phyloP scores from a whole-genome alignment of 202 grass and related monocot species.

The Thinopyrum obtusiflorum region DNA sequence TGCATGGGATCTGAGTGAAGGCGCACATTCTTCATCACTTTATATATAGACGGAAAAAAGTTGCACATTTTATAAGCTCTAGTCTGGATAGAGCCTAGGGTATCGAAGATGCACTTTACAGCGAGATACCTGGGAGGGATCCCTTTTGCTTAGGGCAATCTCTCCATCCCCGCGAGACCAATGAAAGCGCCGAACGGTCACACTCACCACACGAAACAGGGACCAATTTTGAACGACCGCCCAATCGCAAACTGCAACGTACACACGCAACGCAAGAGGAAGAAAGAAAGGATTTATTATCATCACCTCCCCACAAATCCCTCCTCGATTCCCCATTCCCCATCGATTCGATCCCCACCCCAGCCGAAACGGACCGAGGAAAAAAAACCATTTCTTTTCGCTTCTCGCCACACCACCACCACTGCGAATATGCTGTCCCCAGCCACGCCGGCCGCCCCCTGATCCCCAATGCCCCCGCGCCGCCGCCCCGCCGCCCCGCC shows the following conservation, averaged over 20 bases:
- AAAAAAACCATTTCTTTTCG: slow-evolving; percentile 1
- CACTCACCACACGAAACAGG: not conserved
- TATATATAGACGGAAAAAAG: no score
- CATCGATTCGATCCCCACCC: not conserved
- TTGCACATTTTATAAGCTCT: not conserved
- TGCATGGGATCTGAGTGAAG: no score
- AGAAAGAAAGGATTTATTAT: no score
- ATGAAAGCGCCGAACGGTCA: slow-evolving; percentile 22
- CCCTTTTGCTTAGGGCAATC: not conserved
- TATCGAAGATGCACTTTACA: not conserved
- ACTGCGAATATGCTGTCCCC: slow-evolving; percentile 51
- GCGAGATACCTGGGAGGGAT: slow-evolving; percentile 3
- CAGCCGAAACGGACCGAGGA: not conserved
- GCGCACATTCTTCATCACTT: no score
- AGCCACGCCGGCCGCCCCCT: slow-evolving; percentile 65
- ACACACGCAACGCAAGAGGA: not conserved
- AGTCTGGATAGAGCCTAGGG: no score
- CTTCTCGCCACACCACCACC: slow-evolving; percentile 33
- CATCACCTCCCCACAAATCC: not conserved
- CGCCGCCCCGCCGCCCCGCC: slow-evolving; percentile 27
- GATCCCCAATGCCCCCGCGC: slow-evolving; percentile 30
- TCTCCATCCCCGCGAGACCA: not conserved
- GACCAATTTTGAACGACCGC: slow-evolving; percentile 43
- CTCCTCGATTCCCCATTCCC: slow-evolving; percentile 1
- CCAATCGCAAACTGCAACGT: slow-evolving; percentile 15